Evolutionary conservation across 2,329 filamentous ascomycete genomes (phyloP).

Genomic region (Penicillium sp.): DNA sequence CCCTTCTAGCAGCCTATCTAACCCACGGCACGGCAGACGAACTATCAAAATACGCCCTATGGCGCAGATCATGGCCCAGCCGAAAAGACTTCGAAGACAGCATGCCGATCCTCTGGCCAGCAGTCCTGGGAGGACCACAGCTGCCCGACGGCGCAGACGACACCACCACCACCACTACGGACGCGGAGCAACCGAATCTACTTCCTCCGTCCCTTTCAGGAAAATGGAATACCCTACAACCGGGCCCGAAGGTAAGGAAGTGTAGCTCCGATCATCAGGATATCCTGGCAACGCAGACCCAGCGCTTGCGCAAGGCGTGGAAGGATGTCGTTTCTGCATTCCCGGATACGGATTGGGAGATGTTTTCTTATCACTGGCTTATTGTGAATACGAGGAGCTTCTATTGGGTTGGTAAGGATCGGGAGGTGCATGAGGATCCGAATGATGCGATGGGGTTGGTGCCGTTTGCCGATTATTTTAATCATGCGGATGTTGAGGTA

Average conservation of each 20-base stretch:
- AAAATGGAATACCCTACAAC: constrained; percentile 32
- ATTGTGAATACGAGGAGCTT: constrained; percentile 60
- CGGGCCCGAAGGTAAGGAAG: constrained; percentile 22
- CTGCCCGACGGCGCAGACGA: constrained; percentile 30
- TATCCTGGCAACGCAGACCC: constrained; percentile 49
- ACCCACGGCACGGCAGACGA: constrained; percentile 50
- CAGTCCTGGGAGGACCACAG: constrained; percentile 36
- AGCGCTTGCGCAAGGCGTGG: constrained; percentile 53
- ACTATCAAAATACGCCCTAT: constrained; percentile 50
- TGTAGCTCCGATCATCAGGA: constrained; percentile 37
- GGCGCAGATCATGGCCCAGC: constrained; percentile 66
- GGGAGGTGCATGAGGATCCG: constrained; percentile 35
- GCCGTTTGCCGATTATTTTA: constrained; percentile 49
- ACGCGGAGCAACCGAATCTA: constrained; percentile 10
- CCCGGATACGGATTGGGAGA: constrained; percentile 41
- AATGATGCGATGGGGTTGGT: constrained; percentile 48
- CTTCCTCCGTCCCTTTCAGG: constrained; percentile 41
- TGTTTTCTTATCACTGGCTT: constrained; percentile 57
- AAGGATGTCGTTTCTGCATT: constrained; percentile 42
- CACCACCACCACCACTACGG: not conserved
- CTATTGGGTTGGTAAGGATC: constrained; percentile 50
- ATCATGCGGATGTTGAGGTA: constrained; percentile 44
- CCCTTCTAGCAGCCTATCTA: constrained; percentile 66
- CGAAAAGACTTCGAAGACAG: constrained; percentile 55
- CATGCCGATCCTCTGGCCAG: constrained; percentile 56